Evolutionary conservation across 2,329 filamentous ascomycete genomes (phyloP).

Genomic region (Cladosporium halotolerans): DNA sequence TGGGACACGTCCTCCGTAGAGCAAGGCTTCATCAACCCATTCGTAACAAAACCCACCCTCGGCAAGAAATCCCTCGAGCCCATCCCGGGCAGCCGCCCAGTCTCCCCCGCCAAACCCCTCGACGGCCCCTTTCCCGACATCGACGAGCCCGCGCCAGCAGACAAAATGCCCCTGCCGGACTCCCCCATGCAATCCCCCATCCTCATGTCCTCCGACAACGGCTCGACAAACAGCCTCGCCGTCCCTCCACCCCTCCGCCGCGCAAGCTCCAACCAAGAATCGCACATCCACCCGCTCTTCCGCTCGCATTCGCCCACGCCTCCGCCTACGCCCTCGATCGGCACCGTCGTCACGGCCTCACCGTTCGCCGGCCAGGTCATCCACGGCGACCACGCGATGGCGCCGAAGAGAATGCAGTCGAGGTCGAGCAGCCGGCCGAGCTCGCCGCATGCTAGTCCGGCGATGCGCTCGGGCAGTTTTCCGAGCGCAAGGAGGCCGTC

Average conservation of each 20-base stretch:
- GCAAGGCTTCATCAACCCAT: slow-evolving; percentile 53
- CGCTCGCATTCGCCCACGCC: slow-evolving; percentile 64
- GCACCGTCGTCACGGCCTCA: slow-evolving; percentile 65
- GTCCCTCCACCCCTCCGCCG: neutral
- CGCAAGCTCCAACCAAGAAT: slow-evolving; percentile 42
- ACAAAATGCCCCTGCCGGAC: slow-evolving; percentile 14
- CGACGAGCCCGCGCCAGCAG: slow-evolving; percentile 11
- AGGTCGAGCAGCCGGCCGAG: slow-evolving; percentile 15
- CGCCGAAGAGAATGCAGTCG: slow-evolving; percentile 19
- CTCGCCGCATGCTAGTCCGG: slow-evolving; percentile 1
- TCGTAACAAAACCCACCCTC: slow-evolving; percentile 37
- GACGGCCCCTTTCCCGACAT: slow-evolving; percentile 42
- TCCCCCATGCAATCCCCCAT: slow-evolving; percentile 14
- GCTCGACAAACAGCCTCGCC: neutral
- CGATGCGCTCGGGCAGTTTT: slow-evolving; percentile 1
- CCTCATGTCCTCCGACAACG: neutral
- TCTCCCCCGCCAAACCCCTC: slow-evolving; percentile 56
- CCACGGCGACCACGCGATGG: slow-evolving; percentile 17
- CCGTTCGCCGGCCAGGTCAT: slow-evolving; percentile 63
- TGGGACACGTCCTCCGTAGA: slow-evolving; percentile 69
- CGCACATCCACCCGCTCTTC: slow-evolving; percentile 72
- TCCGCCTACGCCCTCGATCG: slow-evolving; percentile 57
- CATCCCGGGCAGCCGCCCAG: slow-evolving; percentile 62
- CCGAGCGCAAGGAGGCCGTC: neutral
- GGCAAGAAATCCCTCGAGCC: slow-evolving; percentile 56